Percentiles rank a stretch among this genome's conserved stretches.
phyloP scores from a whole-genome alignment of 2,329 filamentous ascomycete genomes.

The Neocucurbitaria cava region DNA sequence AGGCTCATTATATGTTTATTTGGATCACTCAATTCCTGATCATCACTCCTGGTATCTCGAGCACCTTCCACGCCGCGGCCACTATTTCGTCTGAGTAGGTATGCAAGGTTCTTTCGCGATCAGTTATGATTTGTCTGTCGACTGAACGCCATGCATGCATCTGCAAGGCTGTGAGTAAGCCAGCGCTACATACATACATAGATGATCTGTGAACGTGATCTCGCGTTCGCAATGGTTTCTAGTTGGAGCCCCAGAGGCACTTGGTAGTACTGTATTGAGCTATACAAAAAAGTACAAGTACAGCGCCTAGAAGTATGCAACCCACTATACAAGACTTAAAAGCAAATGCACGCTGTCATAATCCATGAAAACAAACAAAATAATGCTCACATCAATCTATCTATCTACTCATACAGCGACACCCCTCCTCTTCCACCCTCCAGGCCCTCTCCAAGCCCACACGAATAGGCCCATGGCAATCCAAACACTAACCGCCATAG shows the following conservation, averaged over 20 bases:
- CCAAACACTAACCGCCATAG: slow-evolving; percentile 81
- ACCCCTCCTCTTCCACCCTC: slow-evolving; percentile 77
- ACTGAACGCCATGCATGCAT: background rate
- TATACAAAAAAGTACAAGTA: background rate
- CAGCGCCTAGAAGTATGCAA: background rate
- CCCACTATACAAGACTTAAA: background rate
- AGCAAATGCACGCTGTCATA: background rate
- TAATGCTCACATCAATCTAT: background rate
- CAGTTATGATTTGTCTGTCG: too few relatives aligned
- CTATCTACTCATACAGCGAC: slow-evolving; percentile 65
- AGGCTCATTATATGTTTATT: too few relatives aligned
- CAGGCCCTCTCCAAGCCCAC: slow-evolving; percentile 80
- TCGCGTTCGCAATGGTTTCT: too few relatives aligned
- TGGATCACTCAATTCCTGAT: too few relatives aligned
- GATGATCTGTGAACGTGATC: too few relatives aligned
- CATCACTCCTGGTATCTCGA: too few relatives aligned
- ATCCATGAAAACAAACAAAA: background rate
- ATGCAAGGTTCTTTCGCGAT: background rate
- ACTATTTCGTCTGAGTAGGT: too few relatives aligned
- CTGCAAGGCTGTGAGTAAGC: slow-evolving; percentile 1
- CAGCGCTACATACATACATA: background rate
- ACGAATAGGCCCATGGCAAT: slow-evolving; percentile 74
- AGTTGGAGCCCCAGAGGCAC: too few relatives aligned
- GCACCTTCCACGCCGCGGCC: too few relatives aligned
- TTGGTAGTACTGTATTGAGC: background rate